Base-by-base conservation (phyloP, 2,329 filamentous ascomycete genomes). In the Apiospora rasikravindrae region DNA sequence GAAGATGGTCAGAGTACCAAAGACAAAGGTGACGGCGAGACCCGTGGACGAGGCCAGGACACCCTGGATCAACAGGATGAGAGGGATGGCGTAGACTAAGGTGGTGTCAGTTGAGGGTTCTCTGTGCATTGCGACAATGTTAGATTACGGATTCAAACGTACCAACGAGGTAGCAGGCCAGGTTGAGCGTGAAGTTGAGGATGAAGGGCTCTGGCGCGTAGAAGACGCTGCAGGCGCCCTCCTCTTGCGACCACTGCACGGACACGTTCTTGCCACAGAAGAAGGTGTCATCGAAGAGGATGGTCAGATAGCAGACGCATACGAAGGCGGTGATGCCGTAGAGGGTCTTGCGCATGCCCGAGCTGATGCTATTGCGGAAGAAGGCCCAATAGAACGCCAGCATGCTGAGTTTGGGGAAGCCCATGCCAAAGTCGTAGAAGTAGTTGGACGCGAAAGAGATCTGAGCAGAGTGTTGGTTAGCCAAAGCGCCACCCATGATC, bases 391-490 rank as follows among this genome's bases (percentile, higher is more conserved):
- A 82, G 69, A 82, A 82, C 0, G 80, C 80, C 29, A 82, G 29
- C 80, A 82, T 82, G 72, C 79, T 81, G 73, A 82, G 74, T 69
- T 82, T 82, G 4, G 80, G 80, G 42, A 81, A 81, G 0, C 79
- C 80, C 80, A 82, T 82, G 7, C 80, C 80, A 3, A 82, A 78
- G 67, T 82, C 80, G 73, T 82, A 82, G 53, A 82, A 82, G 71
- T 82, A 82, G 74, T 82, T 82, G 51, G 80, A 82, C 0, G 80
- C 77, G 24, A 82, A 82, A 1, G 78, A 80, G 44, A 82, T 81
- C 79, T 80, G 14, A 19, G 6, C 14, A 13, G 10, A 42, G 40
- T 4, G 40, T 22, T 44, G 42, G 40, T 68, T 8, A 67, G 64
- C 7, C 19, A 19, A 19, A 40, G 5, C n/a, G 19, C 29, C 33